A percentile compares a stretch with the other conserved stretches of the same genome.
Evolutionary conservation across 192 early-diverging fungal genomes (phyloP).

Genomic region (Coemansia sp.): DNA sequence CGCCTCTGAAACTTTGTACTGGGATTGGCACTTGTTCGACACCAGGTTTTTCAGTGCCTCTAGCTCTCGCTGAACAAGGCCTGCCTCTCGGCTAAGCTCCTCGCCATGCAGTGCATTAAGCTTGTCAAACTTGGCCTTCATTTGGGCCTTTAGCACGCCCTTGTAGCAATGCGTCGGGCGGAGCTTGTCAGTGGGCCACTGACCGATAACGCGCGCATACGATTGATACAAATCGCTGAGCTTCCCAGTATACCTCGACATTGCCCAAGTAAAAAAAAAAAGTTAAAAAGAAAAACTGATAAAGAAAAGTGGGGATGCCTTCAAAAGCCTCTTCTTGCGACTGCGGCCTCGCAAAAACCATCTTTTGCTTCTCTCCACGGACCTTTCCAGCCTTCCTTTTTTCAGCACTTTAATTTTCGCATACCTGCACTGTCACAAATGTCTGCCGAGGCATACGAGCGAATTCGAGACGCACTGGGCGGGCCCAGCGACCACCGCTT

Average conservation of each 20-base stretch:
- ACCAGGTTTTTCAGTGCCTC: slow-evolving; percentile 25
- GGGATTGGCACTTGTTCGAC: slow-evolving; percentile 23
- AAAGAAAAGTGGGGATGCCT: neutral
- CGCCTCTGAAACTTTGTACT: slow-evolving; percentile 22
- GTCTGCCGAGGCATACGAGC: neutral
- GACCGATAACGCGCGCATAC: slow-evolving; percentile 59
- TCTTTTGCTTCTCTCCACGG: neutral
- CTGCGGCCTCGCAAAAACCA: neutral
- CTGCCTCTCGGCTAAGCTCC: slow-evolving; percentile 18
- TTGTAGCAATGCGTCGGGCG: slow-evolving; percentile 70
- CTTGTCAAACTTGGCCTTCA: slow-evolving; percentile 36
- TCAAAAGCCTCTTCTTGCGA: neutral
- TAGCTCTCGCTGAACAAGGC: slow-evolving; percentile 19
- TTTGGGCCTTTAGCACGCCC: slow-evolving; percentile 52
- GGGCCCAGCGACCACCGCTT: slow-evolving; percentile 29
- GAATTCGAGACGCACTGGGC: slow-evolving; percentile 9
- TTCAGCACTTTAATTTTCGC: neutral
- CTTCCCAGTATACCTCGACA: slow-evolving; percentile 33
- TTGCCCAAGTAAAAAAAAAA: slow-evolving; percentile 6
- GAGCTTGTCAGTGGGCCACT: slow-evolving; percentile 69
- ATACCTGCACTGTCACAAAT: neutral
- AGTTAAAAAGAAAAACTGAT: neutral
- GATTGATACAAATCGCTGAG: slow-evolving; percentile 56
- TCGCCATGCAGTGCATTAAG: slow-evolving; percentile 24
- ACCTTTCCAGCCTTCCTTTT: neutral